These are phyloP conservation scores for Cytospora paraplurivora DNA, from an alignment of 2,329 filamentous ascomycete species.

Conservation along the genomic window DNA sequence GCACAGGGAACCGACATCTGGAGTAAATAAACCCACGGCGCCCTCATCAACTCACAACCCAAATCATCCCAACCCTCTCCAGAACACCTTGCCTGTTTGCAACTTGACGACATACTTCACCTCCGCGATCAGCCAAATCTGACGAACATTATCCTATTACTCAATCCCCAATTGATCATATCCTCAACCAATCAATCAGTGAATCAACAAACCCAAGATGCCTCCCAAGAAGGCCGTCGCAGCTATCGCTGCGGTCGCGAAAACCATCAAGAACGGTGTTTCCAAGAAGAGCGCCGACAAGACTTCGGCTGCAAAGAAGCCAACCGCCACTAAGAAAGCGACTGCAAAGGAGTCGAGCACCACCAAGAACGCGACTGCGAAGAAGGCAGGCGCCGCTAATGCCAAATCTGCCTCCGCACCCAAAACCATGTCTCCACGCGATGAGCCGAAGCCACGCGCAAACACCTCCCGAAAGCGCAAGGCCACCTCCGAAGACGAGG, in stretches of 20 bases:
- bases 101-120: background rate
- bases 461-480: slow-evolving; percentile 45
- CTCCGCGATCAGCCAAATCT: background rate
- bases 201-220: slow-evolving; percentile 8
- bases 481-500: slow-evolving; percentile 43
- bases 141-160: too few species aligned
- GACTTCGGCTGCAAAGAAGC: slow-evolving; percentile 18
- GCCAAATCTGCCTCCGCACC: slow-evolving; percentile 6
- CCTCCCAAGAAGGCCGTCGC: slow-evolving; percentile 28
- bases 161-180: background rate
- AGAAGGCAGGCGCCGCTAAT: slow-evolving; percentile 26
- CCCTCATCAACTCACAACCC: too few species aligned
- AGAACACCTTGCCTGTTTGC: background rate
- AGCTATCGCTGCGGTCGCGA: slow-evolving; percentile 22
- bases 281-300: slow-evolving; percentile 13
- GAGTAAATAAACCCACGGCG: too few species aligned
- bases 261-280: slow-evolving; percentile 30
- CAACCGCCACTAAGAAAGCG: slow-evolving; percentile 17
- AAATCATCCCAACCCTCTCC: too few species aligned
- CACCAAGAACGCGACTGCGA: slow-evolving; percentile 11
- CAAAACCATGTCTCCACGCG: slow-evolving; percentile 7
- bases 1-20: too few species aligned
- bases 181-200: background rate
- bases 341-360: slow-evolving; percentile 27
- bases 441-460: slow-evolving; percentile 31